Evolutionary conservation across 352 stramenopile genomes (phyloP).

Genomic region (Phytophthora tubulina): DNA sequence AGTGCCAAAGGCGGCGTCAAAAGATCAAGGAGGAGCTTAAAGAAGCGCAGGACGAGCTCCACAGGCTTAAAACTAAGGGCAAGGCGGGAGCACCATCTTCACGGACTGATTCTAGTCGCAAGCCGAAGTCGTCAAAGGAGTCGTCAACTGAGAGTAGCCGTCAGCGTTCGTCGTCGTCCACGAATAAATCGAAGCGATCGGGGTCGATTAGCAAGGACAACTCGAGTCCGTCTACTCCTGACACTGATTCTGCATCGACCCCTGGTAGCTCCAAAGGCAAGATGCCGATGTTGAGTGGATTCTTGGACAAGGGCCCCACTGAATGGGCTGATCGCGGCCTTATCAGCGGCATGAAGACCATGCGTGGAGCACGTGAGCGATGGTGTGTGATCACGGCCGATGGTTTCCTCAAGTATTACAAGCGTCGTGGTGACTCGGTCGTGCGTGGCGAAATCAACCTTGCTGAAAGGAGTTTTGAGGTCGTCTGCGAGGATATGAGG

Average conservation of each 20-base stretch:
- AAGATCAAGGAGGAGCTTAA: conserved; percentile 85
- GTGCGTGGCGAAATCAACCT: conserved; percentile 87
- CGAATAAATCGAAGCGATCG: conserved; percentile 45
- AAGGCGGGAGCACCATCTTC: conserved; percentile 18
- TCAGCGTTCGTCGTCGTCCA: conserved; percentile 26
- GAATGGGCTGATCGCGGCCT: conserved; percentile 83
- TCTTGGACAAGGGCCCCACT: conserved; percentile 89
- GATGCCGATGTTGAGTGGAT: conserved; percentile 80
- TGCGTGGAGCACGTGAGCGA: conserved; percentile 84
- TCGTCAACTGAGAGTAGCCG: conserved; percentile 21
- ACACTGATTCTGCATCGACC: conserved; percentile 25
- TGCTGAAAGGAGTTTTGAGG: conserved; percentile 79
- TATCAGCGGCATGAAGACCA: conserved; percentile 88
- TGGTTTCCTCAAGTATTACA: conserved; percentile 88
- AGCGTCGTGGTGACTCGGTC: conserved; percentile 84
- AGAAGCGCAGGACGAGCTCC: conserved; percentile 72
- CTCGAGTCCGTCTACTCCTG: conserved; percentile 27
- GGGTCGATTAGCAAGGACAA: conserved; percentile 48
- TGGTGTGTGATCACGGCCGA: conserved; percentile 85
- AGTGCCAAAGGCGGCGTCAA: conserved; percentile 77
- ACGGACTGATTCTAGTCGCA: conserved; percentile 30
- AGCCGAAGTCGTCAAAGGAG: conserved; percentile 24
- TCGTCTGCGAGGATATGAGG: conserved; percentile 82
- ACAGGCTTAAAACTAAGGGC: conserved; percentile 62
- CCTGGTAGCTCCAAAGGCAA: conserved; percentile 43